phyloP scores from a whole-genome alignment of 148 eudicot genomes.

The Persicaria maculosa region DNA sequence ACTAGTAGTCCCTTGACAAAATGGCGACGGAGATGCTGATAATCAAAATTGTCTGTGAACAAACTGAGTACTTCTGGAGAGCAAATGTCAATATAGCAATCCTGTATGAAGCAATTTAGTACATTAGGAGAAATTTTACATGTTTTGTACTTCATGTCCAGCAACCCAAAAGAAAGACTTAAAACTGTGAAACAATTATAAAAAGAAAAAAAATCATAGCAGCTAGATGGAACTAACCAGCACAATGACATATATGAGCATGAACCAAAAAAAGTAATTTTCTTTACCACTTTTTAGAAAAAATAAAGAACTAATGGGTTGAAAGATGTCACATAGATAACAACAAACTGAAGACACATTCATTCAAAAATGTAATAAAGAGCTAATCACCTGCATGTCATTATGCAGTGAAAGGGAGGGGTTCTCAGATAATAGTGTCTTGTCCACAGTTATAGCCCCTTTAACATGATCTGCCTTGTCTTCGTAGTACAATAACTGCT shows the following conservation, averaged over 20 bases:
- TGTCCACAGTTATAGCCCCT: constrained; percentile 70
- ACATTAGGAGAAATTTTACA: neutral
- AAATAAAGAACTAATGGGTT: neutral
- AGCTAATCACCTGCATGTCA: constrained; percentile 69
- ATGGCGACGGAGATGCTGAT: constrained; percentile 95
- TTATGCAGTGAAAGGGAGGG: constrained; percentile 63
- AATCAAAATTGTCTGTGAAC: constrained; percentile 92
- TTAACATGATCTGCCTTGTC: constrained; percentile 53
- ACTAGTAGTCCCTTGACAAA: constrained; percentile 82
- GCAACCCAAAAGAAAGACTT: neutral
- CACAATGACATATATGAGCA: neutral
- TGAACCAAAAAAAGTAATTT: neutral
- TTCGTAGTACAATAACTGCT: constrained; percentile 77
- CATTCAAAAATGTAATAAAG: neutral
- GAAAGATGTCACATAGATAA: neutral
- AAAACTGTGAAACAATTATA: neutral
- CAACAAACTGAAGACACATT: neutral
- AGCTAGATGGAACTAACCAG: constrained; percentile 1
- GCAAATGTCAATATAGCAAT: constrained; percentile 92
- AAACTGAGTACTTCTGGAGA: constrained; percentile 84
- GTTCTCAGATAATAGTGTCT: constrained; percentile 54
- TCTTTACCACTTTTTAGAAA: neutral
- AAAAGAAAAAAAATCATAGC: neutral
- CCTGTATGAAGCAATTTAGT: constrained; percentile 36
- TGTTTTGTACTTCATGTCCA: neutral